These are phyloP conservation scores for Trichoderma sp. DNA, from an alignment of 2,329 filamentous ascomycete genomes.

Conservation along the genomic window DNA sequence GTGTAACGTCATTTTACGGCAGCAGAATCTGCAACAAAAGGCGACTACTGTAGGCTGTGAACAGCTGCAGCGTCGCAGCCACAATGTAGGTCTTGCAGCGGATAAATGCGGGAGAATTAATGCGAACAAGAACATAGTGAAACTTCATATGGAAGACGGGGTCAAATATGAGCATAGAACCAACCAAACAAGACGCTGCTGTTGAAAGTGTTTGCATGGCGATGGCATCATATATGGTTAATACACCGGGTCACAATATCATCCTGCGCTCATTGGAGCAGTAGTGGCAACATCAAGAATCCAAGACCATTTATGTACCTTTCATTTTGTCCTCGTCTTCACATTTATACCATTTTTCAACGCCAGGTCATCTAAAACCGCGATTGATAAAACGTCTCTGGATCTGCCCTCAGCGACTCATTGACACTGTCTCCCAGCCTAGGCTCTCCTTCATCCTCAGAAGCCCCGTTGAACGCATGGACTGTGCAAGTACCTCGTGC, in stretches of 20 bases:
- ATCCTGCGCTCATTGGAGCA: not conserved
- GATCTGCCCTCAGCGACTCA: conserved; percentile 52
- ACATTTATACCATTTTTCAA: not conserved
- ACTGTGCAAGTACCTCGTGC: conserved; percentile 73
- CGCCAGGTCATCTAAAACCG: not conserved
- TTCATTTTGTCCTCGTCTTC: not conserved
- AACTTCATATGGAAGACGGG: not conserved
- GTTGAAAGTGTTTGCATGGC: not conserved
- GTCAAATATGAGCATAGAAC: not conserved
- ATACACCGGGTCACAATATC: not conserved
- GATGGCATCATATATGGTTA: not conserved
- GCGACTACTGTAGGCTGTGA: not conserved
- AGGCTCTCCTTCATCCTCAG: conserved; percentile 63
- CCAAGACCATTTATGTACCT: not conserved
- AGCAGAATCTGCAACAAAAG: not conserved
- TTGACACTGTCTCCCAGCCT: conserved; percentile 60
- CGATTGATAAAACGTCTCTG: conserved; percentile 27
- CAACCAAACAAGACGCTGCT: not conserved
- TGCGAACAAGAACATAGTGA: not conserved
- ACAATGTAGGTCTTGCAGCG: not conserved
- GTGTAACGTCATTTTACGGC: not conserved
- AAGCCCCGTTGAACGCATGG: conserved; percentile 73
- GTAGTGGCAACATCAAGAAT: not conserved
- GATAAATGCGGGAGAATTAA: not conserved
- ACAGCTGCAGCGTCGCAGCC: not conserved